Evolutionary conservation across 257 asterid species (phyloP).

Genomic region (Forsythia suspensa): DNA sequence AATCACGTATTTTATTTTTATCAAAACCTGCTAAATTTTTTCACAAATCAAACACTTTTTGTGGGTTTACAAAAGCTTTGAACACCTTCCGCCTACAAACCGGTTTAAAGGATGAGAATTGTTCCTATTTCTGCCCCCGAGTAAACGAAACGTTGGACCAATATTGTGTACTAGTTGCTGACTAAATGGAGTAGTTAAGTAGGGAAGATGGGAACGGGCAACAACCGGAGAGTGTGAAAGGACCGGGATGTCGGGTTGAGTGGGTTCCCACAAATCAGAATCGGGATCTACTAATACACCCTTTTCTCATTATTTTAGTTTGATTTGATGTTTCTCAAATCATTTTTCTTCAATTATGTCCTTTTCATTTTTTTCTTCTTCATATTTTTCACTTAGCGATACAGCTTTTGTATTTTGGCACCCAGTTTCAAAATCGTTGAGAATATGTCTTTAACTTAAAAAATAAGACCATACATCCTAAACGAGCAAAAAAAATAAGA

Average conservation of each 20-base stretch:
- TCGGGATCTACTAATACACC: conserved; percentile 45
- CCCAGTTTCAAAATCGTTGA: not conserved
- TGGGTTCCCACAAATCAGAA: conserved; percentile 60
- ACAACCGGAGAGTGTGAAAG: conserved; percentile 32
- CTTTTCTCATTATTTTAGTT: conserved; percentile 22
- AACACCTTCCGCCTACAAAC: too few relatives aligned
- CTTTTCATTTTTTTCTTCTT: too few relatives aligned
- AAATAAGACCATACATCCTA: too few relatives aligned
- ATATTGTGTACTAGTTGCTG: too few relatives aligned
- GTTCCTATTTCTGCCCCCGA: too few relatives aligned
- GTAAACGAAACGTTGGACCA: not conserved
- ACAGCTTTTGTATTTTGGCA: not conserved
- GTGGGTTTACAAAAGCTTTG: too few relatives aligned
- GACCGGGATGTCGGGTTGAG: conserved; percentile 43
- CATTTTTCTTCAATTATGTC: not conserved
- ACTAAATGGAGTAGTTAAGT: too few relatives aligned
- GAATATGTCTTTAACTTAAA: not conserved
- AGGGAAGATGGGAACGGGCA: conserved; percentile 23
- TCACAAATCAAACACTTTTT: too few relatives aligned
- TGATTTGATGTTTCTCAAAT: conserved; percentile 18
- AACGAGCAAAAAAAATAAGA: too few relatives aligned
- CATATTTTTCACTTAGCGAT: not conserved
- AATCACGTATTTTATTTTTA: not conserved
- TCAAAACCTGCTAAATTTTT: too few relatives aligned
- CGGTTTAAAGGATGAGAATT: too few relatives aligned